These are phyloP conservation scores for Pythium insidiosum DNA, from an alignment of 352 stramenopile genomes.

Conservation along the genomic window DNA sequence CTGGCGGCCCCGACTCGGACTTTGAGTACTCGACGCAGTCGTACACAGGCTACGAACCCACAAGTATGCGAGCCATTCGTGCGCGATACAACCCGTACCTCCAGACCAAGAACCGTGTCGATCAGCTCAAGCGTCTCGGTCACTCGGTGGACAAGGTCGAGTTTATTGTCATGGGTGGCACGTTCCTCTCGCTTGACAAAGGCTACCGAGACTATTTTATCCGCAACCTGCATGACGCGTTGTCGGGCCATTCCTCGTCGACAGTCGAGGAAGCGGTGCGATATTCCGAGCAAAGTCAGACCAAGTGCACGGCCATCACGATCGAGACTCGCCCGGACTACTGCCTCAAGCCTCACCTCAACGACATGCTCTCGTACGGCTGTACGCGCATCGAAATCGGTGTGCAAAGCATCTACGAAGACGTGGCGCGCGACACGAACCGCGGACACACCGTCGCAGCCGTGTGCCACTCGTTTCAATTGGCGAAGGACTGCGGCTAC, in stretches of 20 bases:
- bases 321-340: slow-evolving; percentile 98
- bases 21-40: slow-evolving; percentile 97
- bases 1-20: slow-evolving; percentile 92
- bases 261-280: slow-evolving; percentile 89
- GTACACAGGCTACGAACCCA: slow-evolving; percentile 97
- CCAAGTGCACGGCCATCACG: slow-evolving; percentile 91
- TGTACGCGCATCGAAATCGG: slow-evolving; percentile 97
- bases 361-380: slow-evolving; percentile 95
- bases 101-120: slow-evolving; percentile 90
- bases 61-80: slow-evolving; percentile 94
- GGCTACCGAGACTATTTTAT: slow-evolving; percentile 97
- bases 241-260: slow-evolving; percentile 89
- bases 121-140: slow-evolving; percentile 80
- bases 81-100: slow-evolving; percentile 93
- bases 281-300: slow-evolving; percentile 88
- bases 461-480: slow-evolving; percentile 67
- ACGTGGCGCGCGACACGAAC: slow-evolving; percentile 88
- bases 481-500: slow-evolving; percentile 94
- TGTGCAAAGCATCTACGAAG: slow-evolving; percentile 95
- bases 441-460: slow-evolving; percentile 93
- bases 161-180: slow-evolving; percentile 98
- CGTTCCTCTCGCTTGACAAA: slow-evolving; percentile 93
- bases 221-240: slow-evolving; percentile 93
- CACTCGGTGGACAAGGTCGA: slow-evolving; percentile 96
- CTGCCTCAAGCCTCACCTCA: slow-evolving; percentile 94